Evolutionary conservation across 345 rosid species (phyloP), one percentile per base, ranked within the genome.

Genomic region (Eucalyptus erythrocorys): DNA sequence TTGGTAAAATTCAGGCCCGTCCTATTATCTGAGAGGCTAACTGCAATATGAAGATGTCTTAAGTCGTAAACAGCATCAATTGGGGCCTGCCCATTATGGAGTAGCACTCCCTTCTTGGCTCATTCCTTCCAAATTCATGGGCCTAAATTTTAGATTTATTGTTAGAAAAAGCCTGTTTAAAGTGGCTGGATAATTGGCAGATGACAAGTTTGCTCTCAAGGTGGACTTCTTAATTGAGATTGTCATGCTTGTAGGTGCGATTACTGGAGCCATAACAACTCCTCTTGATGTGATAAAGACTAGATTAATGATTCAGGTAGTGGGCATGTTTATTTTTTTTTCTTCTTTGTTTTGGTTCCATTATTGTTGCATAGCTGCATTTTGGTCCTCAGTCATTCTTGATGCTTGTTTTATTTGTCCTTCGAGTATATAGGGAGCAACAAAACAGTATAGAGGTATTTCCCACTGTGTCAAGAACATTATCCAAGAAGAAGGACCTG

Each of bases 211-310:
- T 76, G 30, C 84, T 76, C 27, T 76, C 84, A 40, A 76, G 21
- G 30, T 6, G 24, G 30, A 76, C 84, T 76, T 76, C 84, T 76
- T 76, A 76, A 76, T 76, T 76, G 84, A 76, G 30, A 21, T 76
- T 40, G 15, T 3, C 47, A 42, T 76, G 84, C 84, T 76, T 10
- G 47, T 37, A 76, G 84, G 99, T 90, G 99, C 98, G 48, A 89
- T 97, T 86, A 98, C 99, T 21, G 99, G 99, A 92, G 99, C 99
- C 81, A 94, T 97, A 88, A 98, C 99, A 85, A 97, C 99, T 85
- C 99, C 99, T 21, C 98, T 96, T 17, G 99, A 97, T 91, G 99
- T 98, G 90, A 95, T 98, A 86, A 98, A 98, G 92, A 98, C 99
- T 84, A 97, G 99, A 86, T 91, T 97, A 91, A 98, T 98, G 99